Conservation (phyloP, 345 rosid genomes). For the Eucalyptus camaldulensis region DNA sequence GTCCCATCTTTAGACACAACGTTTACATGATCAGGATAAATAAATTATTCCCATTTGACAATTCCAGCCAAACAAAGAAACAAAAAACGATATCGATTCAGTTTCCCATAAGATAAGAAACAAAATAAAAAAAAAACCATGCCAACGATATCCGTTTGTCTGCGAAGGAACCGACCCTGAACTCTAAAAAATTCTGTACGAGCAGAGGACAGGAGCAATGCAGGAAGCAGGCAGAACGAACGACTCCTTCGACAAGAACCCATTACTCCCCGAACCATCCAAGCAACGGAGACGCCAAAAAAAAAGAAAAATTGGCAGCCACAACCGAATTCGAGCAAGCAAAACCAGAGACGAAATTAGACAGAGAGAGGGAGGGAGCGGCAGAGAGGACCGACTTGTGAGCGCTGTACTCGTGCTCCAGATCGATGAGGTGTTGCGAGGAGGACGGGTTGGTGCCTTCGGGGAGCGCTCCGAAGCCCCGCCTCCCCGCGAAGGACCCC, state of each 20-base stretch:
- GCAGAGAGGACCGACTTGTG: slow-evolving; percentile 52
- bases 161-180: neutral
- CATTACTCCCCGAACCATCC: neutral
- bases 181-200: neutral
- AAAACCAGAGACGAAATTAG: neutral
- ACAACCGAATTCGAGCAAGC: neutral
- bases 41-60: neutral
- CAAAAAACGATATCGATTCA: accelerated
- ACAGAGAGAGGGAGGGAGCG: neutral
- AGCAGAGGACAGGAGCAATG: neutral
- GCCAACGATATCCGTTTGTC: neutral
- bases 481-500: neutral
- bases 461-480: neutral
- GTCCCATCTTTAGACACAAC: neutral
- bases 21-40: neutral
- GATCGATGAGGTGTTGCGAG: slow-evolving; percentile 54
- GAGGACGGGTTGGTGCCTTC: slow-evolving; percentile 3
- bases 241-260: neutral
- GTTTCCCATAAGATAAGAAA: neutral
- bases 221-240: neutral
- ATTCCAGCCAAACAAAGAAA: neutral
- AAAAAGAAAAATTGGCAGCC: neutral
- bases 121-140: accelerated
- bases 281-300: neutral
- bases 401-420: slow-evolving; percentile 78